These are phyloP conservation scores for Cylindrodendrum hubeiense DNA, from an alignment of 2,329 filamentous ascomycete genomes.

Conservation along the genomic window DNA sequence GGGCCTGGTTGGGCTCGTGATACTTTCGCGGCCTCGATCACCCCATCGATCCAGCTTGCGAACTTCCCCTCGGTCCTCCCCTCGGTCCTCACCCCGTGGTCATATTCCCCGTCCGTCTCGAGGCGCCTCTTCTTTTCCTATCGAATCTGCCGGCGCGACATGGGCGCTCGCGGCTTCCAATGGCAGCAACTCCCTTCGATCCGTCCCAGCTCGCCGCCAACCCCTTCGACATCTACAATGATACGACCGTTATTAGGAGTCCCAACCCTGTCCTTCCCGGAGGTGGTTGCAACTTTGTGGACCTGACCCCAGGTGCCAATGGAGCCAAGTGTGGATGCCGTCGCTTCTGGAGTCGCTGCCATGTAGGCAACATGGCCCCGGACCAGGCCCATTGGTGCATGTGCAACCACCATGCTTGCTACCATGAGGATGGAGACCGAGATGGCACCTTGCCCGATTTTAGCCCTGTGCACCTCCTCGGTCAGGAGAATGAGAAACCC, in stretches of 20 bases:
- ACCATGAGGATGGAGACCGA: conserved; percentile 62
- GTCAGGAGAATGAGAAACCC: conserved; percentile 67
- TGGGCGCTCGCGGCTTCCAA: conserved; percentile 52
- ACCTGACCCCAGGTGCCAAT: conserved; percentile 64
- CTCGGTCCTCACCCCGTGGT: neutral
- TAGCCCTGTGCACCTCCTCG: conserved; percentile 39
- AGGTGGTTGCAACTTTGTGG: conserved; percentile 70
- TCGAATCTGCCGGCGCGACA: conserved; percentile 40
- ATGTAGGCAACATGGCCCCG: conserved; percentile 48
- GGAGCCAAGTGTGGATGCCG: conserved; percentile 70
- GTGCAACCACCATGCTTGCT: conserved; percentile 74
- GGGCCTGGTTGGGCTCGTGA: conserved; percentile 50
- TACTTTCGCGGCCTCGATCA: conserved; percentile 33
- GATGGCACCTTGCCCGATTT: conserved; percentile 41
- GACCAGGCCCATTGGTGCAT: conserved; percentile 68
- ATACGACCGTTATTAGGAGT: conserved; percentile 51
- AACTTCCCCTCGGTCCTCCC: conserved; percentile 8
- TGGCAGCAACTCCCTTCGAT: conserved; percentile 66
- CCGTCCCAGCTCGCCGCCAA: conserved; percentile 56
- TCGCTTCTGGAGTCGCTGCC: conserved; percentile 68
- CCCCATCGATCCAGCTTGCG: conserved; percentile 25
- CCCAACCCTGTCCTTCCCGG: conserved; percentile 56
- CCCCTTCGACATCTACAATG: conserved; percentile 69
- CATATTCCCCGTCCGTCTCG: neutral
- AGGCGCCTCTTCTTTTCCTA: conserved; percentile 17